Base-by-base conservation (phyloP, 2,329 filamentous ascomycete genomes). In the Pseudogymnoascus sp. region DNA sequence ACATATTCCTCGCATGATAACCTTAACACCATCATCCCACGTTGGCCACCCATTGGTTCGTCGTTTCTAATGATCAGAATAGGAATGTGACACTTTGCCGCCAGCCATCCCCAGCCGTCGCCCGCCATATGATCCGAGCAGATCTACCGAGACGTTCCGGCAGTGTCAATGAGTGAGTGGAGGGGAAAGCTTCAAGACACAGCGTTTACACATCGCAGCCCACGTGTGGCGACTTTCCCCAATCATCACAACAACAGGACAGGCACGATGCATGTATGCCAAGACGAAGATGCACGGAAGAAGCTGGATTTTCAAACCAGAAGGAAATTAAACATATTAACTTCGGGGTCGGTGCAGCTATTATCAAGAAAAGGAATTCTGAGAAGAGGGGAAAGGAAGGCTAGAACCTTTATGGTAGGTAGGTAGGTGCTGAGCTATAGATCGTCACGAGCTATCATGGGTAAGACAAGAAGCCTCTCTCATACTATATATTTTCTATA, bases 61-160 rank as follows among this genome's bases (percentile, higher is more conserved):
- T 56, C 50, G 50, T 56, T 56, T 56, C 50, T 56, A 56, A 56
- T 36, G 11, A 36, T 56, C 50, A 11, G 21, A 56, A 34, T 56
- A 56, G 50, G 50, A 56, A 56, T 56, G 50, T 56, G 50, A 56
- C 50, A 56, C 28, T 8, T 56, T 36, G 28, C 28, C 50, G 50
- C 50, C 50, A 34, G 28, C 50, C 28, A 12, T 34, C 31, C 2
- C 31, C 31, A 34, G 31, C 31, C 10, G 2, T 34, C 31, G 3
- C 28, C 50, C 7, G n/a, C 50, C 28, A 56, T 56, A 56, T 36
- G 50, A 36, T 34, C 28, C 18, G n/a, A 14, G 50, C 8, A 18
- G 50, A 56, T 56, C 50, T 56, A 34, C 50, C 50, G 50, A 56
- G 50, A 56, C 50, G n/a, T 56, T 56, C 50, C 50, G 28, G 50